phyloP scores from a whole-genome alignment of 441 rosid genomes.

The Populus hybrid region DNA sequence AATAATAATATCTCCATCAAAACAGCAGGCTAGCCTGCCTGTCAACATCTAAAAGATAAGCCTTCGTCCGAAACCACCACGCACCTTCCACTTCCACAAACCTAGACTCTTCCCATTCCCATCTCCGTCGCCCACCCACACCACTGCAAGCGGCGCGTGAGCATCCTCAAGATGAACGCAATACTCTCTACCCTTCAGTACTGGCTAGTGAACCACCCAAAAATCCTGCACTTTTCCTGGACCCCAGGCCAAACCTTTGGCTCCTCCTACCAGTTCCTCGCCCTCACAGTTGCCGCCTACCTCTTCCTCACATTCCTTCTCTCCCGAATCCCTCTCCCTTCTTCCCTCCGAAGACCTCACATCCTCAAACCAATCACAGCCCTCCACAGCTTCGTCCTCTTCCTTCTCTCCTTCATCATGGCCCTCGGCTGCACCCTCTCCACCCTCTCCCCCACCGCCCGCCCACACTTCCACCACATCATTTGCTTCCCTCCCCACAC shows the following conservation, averaged over 20 bases:
- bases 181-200: conserved; percentile 32
- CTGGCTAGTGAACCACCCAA: conserved; percentile 67
- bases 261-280: conserved; percentile 57
- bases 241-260: conserved; percentile 49
- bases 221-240: conserved; percentile 62
- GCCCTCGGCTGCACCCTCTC: conserved; percentile 62
- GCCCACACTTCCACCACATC: conserved; percentile 19
- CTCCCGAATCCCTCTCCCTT: conserved; percentile 23
- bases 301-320: conserved; percentile 50
- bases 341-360: conserved; percentile 27
- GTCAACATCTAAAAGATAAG: not conserved
- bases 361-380: conserved; percentile 56
- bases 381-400: conserved; percentile 54
- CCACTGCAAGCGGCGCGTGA: not conserved
- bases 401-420: conserved; percentile 45
- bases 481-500: conserved; percentile 53
- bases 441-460: conserved; percentile 27
- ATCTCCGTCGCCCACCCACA: not conserved
- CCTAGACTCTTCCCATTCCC: not conserved
- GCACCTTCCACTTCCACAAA: not conserved
- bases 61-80: not conserved
- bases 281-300: conserved; percentile 41
- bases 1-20: not conserved
- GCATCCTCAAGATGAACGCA: not conserved
- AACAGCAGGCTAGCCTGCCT: not conserved